These are phyloP conservation scores for Hypocrella siamensis DNA, from an alignment of 2,329 filamentous ascomycete species.

Conservation along the genomic window DNA sequence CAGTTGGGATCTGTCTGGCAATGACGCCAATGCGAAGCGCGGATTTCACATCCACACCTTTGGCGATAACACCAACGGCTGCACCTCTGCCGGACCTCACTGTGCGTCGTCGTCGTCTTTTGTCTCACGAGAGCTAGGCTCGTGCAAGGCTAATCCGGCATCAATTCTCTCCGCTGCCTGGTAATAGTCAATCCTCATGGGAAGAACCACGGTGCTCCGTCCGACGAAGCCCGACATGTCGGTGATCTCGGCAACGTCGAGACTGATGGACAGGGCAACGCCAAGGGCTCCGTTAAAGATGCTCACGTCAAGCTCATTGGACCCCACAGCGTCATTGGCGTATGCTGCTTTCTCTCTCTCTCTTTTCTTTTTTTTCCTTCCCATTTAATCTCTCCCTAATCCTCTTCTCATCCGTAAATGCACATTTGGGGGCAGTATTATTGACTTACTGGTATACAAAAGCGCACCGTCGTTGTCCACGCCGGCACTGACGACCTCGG, in stretches of 20 bases:
- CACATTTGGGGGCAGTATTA: no score
- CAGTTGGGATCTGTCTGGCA: conserved; percentile 80
- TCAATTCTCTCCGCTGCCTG: no score
- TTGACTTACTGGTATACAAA: conserved; percentile 1
- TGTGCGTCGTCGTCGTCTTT: conserved; percentile 52
- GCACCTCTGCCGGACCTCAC: conserved; percentile 94
- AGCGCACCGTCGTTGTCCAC: conserved; percentile 93
- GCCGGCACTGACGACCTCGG: conserved; percentile 93
- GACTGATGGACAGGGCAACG: conserved; percentile 84
- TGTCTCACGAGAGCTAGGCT: no score
- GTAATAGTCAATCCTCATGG: conserved; percentile 95
- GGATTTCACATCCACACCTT: conserved; percentile 99
- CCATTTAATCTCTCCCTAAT: not conserved
- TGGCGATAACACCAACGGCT: conserved; percentile 99
- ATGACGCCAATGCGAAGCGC: conserved; percentile 91
- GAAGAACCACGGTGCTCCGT: conserved; percentile 83
- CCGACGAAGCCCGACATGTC: conserved; percentile 76
- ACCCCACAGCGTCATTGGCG: conserved; percentile 84
- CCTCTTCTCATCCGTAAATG: no score
- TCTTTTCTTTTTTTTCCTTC: not conserved
- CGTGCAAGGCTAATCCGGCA: no score
- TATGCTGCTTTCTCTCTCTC: conserved; percentile 25
- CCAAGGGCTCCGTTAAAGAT: conserved; percentile 67
- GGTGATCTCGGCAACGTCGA: conserved; percentile 96
- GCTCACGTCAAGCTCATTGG: conserved; percentile 89